Evolutionary conservation across 2,329 filamentous ascomycete genomes (phyloP).

Genomic region (Trichoderma sp.): DNA sequence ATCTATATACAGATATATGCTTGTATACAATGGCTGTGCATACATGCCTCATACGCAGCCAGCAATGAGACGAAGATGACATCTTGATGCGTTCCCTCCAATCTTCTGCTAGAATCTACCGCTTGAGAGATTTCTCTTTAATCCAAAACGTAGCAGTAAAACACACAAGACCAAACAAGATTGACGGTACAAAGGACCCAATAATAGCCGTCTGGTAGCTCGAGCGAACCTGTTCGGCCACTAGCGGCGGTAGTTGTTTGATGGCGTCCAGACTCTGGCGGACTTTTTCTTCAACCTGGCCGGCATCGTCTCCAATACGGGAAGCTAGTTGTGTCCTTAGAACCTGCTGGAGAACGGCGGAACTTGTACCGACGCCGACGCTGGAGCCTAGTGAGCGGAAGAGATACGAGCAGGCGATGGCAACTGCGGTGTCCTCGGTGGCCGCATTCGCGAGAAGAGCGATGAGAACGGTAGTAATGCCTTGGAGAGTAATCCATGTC

Average conservation of each 20-base stretch:
- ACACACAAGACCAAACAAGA: conserved; percentile 39
- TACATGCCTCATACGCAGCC: not conserved
- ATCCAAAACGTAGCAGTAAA: conserved; percentile 52
- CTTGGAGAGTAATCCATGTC: conserved; percentile 31
- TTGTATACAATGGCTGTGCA: not conserved
- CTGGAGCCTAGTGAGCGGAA: conserved; percentile 80
- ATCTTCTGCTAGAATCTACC: conserved; percentile 24
- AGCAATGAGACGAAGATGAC: not conserved
- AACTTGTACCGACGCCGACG: conserved; percentile 69
- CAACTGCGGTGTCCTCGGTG: conserved; percentile 69
- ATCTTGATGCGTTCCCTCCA: not conserved
- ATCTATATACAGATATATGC: not conserved
- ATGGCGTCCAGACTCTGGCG: conserved; percentile 71
- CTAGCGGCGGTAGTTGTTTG: conserved; percentile 59
- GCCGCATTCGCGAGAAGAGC: conserved; percentile 70
- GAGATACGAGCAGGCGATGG: conserved; percentile 77
- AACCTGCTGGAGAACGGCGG: conserved; percentile 70
- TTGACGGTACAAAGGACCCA: conserved; percentile 43
- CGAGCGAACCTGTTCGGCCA: conserved; percentile 60
- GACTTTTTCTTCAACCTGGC: conserved; percentile 67
- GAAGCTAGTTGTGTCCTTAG: conserved; percentile 58
- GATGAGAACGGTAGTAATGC: conserved; percentile 71
- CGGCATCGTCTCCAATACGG: conserved; percentile 60
- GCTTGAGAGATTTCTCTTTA: conserved; percentile 55
- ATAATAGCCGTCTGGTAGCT: conserved; percentile 61